Evolutionary conservation across 2,329 filamentous ascomycete species (phyloP).

Genomic region (Colletotrichum endophyticum): DNA sequence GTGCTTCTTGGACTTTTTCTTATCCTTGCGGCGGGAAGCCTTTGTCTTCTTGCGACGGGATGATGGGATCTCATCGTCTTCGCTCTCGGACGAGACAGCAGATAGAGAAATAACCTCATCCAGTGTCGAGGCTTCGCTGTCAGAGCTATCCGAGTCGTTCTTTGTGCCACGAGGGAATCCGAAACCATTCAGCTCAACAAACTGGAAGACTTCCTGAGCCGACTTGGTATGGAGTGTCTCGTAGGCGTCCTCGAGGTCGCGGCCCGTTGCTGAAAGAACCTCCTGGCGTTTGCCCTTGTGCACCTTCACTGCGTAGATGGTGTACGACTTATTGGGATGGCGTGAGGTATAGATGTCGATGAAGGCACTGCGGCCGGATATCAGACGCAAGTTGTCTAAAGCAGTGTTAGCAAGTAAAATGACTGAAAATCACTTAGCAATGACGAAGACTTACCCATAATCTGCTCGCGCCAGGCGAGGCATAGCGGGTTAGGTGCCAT

Average conservation of each 20-base stretch:
- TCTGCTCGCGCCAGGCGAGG: constrained; percentile 17
- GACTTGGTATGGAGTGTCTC: constrained; percentile 41
- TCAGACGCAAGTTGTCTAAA: constrained; percentile 9
- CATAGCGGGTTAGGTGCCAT: constrained; percentile 14
- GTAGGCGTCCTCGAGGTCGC: constrained; percentile 35
- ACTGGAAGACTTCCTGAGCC: constrained; percentile 36
- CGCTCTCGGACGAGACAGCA: constrained; percentile 2
- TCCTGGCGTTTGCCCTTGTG: constrained; percentile 77
- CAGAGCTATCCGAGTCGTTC: constrained; percentile 5
- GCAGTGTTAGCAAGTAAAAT: not conserved
- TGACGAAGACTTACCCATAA: not conserved
- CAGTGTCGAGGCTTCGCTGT: constrained; percentile 9
- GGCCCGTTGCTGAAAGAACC: constrained; percentile 35
- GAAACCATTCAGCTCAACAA: constrained; percentile 37
- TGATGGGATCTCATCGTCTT: not conserved
- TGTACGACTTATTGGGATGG: constrained; percentile 11
- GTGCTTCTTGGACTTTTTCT: not conserved
- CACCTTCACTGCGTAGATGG: constrained; percentile 76
- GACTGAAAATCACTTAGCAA: not conserved
- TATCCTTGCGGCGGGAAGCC: not conserved
- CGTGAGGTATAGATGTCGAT: constrained; percentile 14
- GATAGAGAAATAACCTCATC: constrained; percentile 7
- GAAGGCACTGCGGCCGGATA: constrained; percentile 9
- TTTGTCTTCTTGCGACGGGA: constrained; percentile 1
- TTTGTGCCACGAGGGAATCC: constrained; percentile 22